A percentile compares a stretch with the other conserved stretches of the same genome.
phyloP scores from a whole-genome alignment of 768 basidiomycete species.

The Psilocybe sp. region DNA sequence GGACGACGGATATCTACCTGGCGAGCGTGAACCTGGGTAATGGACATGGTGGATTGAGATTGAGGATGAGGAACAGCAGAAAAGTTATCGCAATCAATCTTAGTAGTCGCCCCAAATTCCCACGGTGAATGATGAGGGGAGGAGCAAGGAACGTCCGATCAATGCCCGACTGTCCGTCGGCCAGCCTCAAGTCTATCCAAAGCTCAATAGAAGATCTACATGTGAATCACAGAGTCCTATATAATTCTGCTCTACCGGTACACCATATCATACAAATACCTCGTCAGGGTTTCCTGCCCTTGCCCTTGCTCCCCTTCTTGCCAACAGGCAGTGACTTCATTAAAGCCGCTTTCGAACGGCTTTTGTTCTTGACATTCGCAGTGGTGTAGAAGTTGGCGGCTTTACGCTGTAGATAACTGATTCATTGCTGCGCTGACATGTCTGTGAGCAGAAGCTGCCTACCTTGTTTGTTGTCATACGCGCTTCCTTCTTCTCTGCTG shows the following conservation, averaged over 20 bases:
- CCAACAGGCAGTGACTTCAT: conserved; percentile 56
- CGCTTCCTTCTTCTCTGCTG: conserved; percentile 45
- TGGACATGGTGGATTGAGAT: conserved; percentile 67
- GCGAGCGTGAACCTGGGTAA: conserved; percentile 89
- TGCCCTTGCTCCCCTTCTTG: conserved; percentile 45
- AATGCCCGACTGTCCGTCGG: conserved; percentile 17
- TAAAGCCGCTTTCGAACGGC: conserved; percentile 59
- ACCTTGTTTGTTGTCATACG: conserved; percentile 97
- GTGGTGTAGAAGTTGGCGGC: conserved; percentile 84
- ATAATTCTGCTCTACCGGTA: not conserved
- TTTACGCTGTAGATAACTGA: conserved; percentile 57
- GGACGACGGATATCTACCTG: conserved; percentile 53
- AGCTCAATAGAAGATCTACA: not conserved
- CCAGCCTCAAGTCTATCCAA: conserved; percentile 1
- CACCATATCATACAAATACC: not conserved
- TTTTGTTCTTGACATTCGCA: conserved; percentile 88
- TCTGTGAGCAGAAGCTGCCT: conserved; percentile 8
- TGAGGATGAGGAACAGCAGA: conserved; percentile 20
- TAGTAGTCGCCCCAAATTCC: conserved; percentile 32
- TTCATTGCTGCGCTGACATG: not conserved
- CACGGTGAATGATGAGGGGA: conserved; percentile 26
- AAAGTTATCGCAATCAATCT: conserved; percentile 37
- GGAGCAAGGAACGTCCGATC: conserved; percentile 13
- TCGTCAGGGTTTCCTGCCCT: conserved; percentile 22
- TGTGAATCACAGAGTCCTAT: not conserved